Conservation (phyloP, 1,284 basidiomycete species). For the Austroboletus olivaceoglutinosus region DNA sequence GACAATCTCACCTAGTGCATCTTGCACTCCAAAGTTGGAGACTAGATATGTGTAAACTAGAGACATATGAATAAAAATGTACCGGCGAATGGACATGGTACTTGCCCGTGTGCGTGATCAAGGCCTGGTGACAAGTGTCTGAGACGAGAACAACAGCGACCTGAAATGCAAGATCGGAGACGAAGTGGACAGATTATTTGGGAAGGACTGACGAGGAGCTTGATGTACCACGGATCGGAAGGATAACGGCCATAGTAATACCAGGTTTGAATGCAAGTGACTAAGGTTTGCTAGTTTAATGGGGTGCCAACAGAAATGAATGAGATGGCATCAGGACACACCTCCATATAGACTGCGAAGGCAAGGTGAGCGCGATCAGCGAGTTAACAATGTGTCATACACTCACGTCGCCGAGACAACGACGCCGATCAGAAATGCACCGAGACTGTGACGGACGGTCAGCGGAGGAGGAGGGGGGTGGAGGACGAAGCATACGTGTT, state of each 20-base stretch:
- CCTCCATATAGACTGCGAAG: slow-evolving; percentile 50
- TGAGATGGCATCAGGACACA: slow-evolving; percentile 21
- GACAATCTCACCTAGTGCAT: slow-evolving; percentile 40
- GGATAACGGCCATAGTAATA: slow-evolving; percentile 53
- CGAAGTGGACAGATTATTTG: background rate
- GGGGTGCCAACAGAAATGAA: background rate
- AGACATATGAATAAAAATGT: background rate
- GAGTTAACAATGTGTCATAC: background rate
- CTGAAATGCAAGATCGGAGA: slow-evolving; percentile 28
- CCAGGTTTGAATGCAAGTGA: slow-evolving; percentile 54
- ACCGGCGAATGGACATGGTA: background rate
- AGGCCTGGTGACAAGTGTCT: slow-evolving; percentile 54
- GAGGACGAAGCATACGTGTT: slow-evolving; percentile 13
- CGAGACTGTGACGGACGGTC: slow-evolving; percentile 36
- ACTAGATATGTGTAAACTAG: slow-evolving; percentile 53
- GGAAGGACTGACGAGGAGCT: slow-evolving; percentile 28
- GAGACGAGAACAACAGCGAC: slow-evolving; percentile 49
- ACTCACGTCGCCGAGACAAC: slow-evolving; percentile 46
- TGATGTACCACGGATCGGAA: slow-evolving; percentile 47
- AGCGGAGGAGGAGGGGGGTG: background rate
- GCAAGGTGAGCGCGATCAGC: background rate
- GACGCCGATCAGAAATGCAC: slow-evolving; percentile 50
- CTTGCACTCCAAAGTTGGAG: slow-evolving; percentile 25
- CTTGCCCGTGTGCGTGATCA: slow-evolving; percentile 57
- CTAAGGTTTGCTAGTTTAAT: slow-evolving; percentile 31